Evolutionary conservation across 805 yeast species (phyloP), one percentile per base, ranked within the genome.

Genomic region (Spathaspora gorwiae): DNA sequence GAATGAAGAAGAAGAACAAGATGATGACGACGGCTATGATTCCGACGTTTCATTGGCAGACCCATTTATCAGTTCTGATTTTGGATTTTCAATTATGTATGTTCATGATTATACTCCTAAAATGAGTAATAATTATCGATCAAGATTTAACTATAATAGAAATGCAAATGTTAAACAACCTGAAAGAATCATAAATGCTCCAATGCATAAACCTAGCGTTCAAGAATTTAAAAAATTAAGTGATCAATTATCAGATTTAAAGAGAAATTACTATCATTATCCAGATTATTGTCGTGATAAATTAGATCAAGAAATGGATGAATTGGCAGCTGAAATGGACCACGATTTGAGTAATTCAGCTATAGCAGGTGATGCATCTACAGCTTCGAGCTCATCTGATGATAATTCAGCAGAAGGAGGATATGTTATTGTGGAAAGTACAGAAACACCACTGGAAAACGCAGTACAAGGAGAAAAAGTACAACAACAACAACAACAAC

Each of bases 31-130:
- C 32, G 79, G 69, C 2, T 68, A 66, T 50, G 71, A 67, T 26
- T 73, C 80, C 0, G 78, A 72, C 50, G 60, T 76, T 2, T 78
- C 83, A 0, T 52, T 76, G 24, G 81, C 83, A 0, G 72, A 75
- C 47, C 82, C 83, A 0, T 71, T 71, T 41, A 58, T 76, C 6
- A 67, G 77, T 15, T 80, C 76, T 3, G 70, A 73, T 40, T 68
- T 66, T 54, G 81, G 75, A 0, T 80, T 80, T 51, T 63, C 65
- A 6, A 64, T 80, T 27, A 78, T 73, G 50, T 34, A 68, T 15
- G 65, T 63, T 52, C 72, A 68, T 43, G 60, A 62, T 5, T 49
- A 62, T n/a, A 47, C 12, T 11, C 34, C 41, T 31, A 42, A 42
- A 26, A 19, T 32, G n/a, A 24, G 19, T 37, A 35, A 6, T 1